A percentile compares a stretch with the other conserved stretches of the same genome.
Evolutionary conservation across 257 asterid genomes (phyloP).

Genomic region (Primulina tabacum): DNA sequence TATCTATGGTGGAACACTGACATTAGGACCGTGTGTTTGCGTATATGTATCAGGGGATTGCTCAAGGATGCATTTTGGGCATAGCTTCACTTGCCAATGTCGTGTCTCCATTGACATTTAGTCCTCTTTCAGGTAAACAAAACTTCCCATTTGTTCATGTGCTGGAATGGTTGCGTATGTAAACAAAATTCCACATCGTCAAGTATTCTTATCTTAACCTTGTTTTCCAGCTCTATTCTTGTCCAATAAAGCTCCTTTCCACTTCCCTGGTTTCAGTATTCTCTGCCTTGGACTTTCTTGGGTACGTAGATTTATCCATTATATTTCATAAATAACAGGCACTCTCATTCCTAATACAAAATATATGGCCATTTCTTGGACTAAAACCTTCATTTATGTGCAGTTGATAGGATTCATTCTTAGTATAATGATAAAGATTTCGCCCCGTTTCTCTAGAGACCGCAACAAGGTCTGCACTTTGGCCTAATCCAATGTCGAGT

Average conservation of each 20-base stretch:
- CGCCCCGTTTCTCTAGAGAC: slow-evolving; percentile 15
- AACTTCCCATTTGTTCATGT: background rate
- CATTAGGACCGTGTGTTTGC: background rate
- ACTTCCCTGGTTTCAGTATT: slow-evolving; percentile 32
- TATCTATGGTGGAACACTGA: background rate
- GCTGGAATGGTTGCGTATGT: too few relatives aligned
- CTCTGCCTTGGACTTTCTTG: slow-evolving; percentile 29
- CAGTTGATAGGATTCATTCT: slow-evolving; percentile 30
- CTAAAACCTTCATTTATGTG: background rate
- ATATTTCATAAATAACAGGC: background rate
- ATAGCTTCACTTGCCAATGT: slow-evolving; percentile 40
- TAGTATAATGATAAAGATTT: slow-evolving; percentile 23
- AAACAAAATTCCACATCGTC: background rate
- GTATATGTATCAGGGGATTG: slow-evolving; percentile 36
- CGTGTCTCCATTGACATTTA: slow-evolving; percentile 44
- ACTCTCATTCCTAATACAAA: too few relatives aligned
- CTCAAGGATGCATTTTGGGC: slow-evolving; percentile 51
- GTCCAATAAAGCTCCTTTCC: slow-evolving; percentile 28
- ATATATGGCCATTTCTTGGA: background rate
- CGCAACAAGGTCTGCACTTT: slow-evolving; percentile 11
- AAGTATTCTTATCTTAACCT: background rate
- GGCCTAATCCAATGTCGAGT: slow-evolving; percentile 1
- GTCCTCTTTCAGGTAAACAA: slow-evolving; percentile 44
- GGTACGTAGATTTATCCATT: slow-evolving; percentile 17
- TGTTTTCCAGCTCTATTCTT: slow-evolving; percentile 27